Evolutionary conservation across 441 rosid genomes (phyloP).

Genomic region (Syzygium syzygioides): DNA sequence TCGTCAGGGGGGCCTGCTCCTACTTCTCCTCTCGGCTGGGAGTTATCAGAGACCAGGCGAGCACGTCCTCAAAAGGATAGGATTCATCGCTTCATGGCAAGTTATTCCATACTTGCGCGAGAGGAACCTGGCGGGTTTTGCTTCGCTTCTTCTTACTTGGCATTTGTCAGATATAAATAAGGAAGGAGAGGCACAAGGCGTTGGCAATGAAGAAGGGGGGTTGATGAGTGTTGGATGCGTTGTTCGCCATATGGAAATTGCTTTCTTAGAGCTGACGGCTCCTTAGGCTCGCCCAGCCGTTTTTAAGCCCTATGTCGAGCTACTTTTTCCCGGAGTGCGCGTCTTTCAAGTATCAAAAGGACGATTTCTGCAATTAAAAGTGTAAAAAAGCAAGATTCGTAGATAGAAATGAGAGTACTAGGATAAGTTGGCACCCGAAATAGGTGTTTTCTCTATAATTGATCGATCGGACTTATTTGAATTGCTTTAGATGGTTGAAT

Average conservation of each 20-base stretch:
- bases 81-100: constrained; percentile 28
- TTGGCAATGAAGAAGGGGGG: too few relatives aligned
- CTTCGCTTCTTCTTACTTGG: background rate
- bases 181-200: background rate
- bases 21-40: background rate
- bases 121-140: background rate
- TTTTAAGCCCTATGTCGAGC: background rate
- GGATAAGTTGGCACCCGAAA: background rate
- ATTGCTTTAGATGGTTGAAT: background rate
- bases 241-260: background rate
- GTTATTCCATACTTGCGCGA: constrained; percentile 20
- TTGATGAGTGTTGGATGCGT: background rate
- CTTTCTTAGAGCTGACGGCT: background rate
- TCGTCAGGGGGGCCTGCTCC: background rate
- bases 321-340: background rate
- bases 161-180: background rate
- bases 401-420: background rate
- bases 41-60: too few relatives aligned
- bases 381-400: background rate
- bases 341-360: background rate
- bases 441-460: background rate
- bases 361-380: background rate
- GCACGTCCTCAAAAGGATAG: background rate
- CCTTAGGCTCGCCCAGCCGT: background rate
- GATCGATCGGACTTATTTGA: background rate